These are phyloP conservation scores for Serendipita sp. DNA, from an alignment of 768 basidiomycete species.

Conservation along the genomic window DNA sequence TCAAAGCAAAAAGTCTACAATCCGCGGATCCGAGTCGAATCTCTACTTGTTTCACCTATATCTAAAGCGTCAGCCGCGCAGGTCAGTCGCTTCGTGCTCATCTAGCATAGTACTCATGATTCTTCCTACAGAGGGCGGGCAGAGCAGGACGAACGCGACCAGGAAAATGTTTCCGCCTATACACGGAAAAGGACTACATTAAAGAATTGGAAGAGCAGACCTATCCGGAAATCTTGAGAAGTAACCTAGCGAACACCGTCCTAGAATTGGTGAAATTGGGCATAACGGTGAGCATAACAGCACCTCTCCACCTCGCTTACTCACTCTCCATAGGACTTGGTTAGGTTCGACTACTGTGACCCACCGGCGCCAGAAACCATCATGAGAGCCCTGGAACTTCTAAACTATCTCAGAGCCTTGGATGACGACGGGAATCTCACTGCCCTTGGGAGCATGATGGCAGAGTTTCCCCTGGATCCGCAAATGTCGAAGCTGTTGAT, in stretches of 20 bases:
- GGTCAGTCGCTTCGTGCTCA: too few relatives aligned
- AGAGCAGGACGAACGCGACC: slow-evolving; percentile 93
- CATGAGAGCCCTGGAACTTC: slow-evolving; percentile 87
- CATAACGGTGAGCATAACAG: slow-evolving; percentile 41
- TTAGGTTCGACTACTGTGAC: slow-evolving; percentile 67
- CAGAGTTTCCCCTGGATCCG: slow-evolving; percentile 97
- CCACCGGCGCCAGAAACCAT: slow-evolving; percentile 91
- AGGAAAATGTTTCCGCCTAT: slow-evolving; percentile 93
- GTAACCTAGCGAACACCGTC: slow-evolving; percentile 86
- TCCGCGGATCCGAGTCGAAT: slow-evolving; percentile 91
- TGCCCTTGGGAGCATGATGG: slow-evolving; percentile 77
- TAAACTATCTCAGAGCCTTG: slow-evolving; percentile 83
- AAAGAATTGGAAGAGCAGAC: slow-evolving; percentile 93
- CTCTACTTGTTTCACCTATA: slow-evolving; percentile 82
- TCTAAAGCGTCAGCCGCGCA: slow-evolving; percentile 90
- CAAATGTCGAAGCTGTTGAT: slow-evolving; percentile 89
- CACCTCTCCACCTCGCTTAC: background rate
- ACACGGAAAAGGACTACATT: slow-evolving; percentile 96
- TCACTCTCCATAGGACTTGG: slow-evolving; percentile 45
- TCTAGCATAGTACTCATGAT: too few relatives aligned
- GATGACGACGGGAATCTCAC: slow-evolving; percentile 93
- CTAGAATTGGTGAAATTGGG: slow-evolving; percentile 90
- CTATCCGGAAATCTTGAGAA: slow-evolving; percentile 86
- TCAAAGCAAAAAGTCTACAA: slow-evolving; percentile 99
- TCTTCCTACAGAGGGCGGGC: slow-evolving; percentile 91